Evolutionary conservation across 257 asterid species (phyloP), one percentile per base, ranked within the genome.

Genomic region (Solanum ossicruentum): DNA sequence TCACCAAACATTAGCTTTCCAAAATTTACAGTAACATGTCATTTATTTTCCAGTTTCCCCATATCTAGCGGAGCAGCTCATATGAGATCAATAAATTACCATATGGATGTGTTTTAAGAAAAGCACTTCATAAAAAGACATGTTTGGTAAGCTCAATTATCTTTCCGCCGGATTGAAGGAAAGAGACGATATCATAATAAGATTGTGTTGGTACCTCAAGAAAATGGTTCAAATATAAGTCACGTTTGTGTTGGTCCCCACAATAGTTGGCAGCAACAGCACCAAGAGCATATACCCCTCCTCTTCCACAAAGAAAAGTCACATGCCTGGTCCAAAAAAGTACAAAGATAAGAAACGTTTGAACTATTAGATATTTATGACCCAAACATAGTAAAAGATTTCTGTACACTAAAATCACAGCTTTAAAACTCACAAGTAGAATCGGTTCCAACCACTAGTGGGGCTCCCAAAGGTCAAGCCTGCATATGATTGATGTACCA

Each of bases 231-330:
- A 93, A 43, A 86, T 90, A 93, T 61, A 88, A 79, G 78, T 86
- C 93, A 26, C 91, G 73, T 85, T 84, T 89, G 56, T 73, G 80
- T 81, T 67, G 92, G 88, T 93, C 95, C 90, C 92, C 90, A 9
- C 85, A 20, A 83, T 85, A 92, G 80, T 85, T 90, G 71, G 95
- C 92, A 13, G 91, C 84, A 80, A 92, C 89, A 79, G 95, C 91
- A 73, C 97, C 97, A 81, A 93, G 91, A 13, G 93, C 94, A 86
- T 89, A 92, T 66, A 90, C 80, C 87, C 97, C 95, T 86, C 95
- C 94, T 89, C 91, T 88, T 83, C 97, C 95, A 86, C 94, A 91
- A n/a, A 93, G 86, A 85, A 93, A 93, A 55, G 97, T 92, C 87
- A 92, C 89, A 60, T 90, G 90, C 85, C 97, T 93, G 90, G 49